Evolutionary conservation across 768 basidiomycete species (phyloP).

Genomic region (Suillus fuscotomentosus): DNA sequence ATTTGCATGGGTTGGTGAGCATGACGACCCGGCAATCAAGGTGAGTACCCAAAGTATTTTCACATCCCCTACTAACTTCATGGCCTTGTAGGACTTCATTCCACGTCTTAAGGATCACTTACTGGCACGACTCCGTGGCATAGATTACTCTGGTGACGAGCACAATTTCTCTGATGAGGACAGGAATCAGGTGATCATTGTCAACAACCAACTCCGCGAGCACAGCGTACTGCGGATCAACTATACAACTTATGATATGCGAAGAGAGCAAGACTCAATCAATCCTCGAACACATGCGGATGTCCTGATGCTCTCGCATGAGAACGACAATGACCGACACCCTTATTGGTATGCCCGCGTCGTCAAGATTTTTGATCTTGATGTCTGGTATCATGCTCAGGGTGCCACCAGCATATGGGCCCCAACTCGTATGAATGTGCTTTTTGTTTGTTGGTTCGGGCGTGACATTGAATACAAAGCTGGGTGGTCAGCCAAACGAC

Average conservation of each 20-base stretch:
- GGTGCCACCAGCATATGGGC: neutral
- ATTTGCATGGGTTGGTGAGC: neutral
- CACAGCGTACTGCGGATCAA: slow-evolving; percentile 20
- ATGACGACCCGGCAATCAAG: slow-evolving; percentile 11
- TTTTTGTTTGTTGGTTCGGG: slow-evolving; percentile 43
- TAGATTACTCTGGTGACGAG: slow-evolving; percentile 13
- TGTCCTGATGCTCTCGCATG: slow-evolving; percentile 31
- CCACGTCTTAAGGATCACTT: slow-evolving; percentile 14
- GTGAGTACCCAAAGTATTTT: slow-evolving; percentile 1
- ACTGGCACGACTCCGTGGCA: slow-evolving; percentile 1
- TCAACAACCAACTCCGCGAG: slow-evolving; percentile 27
- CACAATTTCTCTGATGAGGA: slow-evolving; percentile 21
- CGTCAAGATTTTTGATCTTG: slow-evolving; percentile 28
- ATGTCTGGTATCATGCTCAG: neutral
- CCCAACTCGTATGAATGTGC: slow-evolving; percentile 31
- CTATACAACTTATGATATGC: slow-evolving; percentile 4
- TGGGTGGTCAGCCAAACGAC: slow-evolving; percentile 26
- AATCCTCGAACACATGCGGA: slow-evolving; percentile 28
- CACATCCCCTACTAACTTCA: neutral
- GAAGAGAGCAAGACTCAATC: slow-evolving; percentile 1
- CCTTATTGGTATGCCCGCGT: slow-evolving; percentile 16
- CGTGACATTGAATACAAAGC: slow-evolving; percentile 19
- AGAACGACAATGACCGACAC: slow-evolving; percentile 13
- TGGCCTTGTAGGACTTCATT: slow-evolving; percentile 27
- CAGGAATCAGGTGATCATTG: slow-evolving; percentile 19